phyloP scores from a whole-genome alignment of 1,139 yeast genomes.

The Saccharomyces hybrid region DNA sequence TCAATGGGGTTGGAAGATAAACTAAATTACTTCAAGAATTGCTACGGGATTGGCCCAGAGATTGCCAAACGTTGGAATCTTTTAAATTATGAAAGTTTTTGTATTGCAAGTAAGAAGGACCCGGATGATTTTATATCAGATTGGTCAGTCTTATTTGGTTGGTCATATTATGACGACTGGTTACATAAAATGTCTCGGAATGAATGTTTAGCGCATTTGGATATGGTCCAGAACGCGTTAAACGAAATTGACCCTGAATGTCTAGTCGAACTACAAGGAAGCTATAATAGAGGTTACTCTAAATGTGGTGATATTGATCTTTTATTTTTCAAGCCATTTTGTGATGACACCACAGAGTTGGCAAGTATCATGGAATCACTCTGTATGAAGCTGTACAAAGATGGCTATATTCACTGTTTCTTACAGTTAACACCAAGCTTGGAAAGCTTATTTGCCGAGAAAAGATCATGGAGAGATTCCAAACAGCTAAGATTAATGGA shows the following conservation, averaged over 20 bases:
- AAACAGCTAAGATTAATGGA: constrained; percentile 7
- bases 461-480: constrained; percentile 10
- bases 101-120: constrained; percentile 34
- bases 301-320: constrained; percentile 55
- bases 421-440: constrained; percentile 20
- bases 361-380: constrained; percentile 30
- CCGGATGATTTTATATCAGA: constrained; percentile 30
- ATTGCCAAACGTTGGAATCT: constrained; percentile 41
- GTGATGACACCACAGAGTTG: constrained; percentile 31
- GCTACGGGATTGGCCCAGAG: constrained; percentile 48
- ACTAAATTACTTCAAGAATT: constrained; percentile 36
- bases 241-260: constrained; percentile 36
- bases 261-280: constrained; percentile 44
- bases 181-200: constrained; percentile 39
- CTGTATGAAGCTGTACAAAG: constrained; percentile 21
- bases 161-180: constrained; percentile 49
- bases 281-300: constrained; percentile 45
- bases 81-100: constrained; percentile 37
- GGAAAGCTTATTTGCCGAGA: constrained; percentile 10
- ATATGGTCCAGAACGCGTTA: constrained; percentile 33
- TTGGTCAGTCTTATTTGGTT: constrained; percentile 39
- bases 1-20: constrained; percentile 26
- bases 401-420: constrained; percentile 29
- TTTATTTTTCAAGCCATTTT: constrained; percentile 39
- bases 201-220: constrained; percentile 41